These are phyloP conservation scores for Leptosphaerulina australis DNA, from an alignment of 2,329 filamentous ascomycete species.

Conservation along the genomic window DNA sequence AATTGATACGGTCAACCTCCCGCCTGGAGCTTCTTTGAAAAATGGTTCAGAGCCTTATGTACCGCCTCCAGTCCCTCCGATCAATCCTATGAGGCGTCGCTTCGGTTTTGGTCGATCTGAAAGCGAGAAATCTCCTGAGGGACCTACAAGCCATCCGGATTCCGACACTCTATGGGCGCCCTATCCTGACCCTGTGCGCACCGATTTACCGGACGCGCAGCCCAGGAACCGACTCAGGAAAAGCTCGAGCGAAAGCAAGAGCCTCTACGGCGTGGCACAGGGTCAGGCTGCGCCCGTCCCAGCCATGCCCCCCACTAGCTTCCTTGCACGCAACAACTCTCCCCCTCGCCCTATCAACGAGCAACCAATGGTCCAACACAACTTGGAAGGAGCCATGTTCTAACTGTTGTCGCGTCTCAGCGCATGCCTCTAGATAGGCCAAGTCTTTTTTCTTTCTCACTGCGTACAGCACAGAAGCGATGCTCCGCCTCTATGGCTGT, in stretches of 20 bases:
- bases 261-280: conserved; percentile 52
- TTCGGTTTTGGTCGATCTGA: conserved; percentile 50
- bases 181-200: conserved; percentile 46
- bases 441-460: not conserved
- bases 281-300: conserved; percentile 32
- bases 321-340: conserved; percentile 36
- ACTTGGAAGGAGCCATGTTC: conserved; percentile 47
- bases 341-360: conserved; percentile 38
- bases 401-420: conserved; percentile 10
- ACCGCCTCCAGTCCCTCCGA: conserved; percentile 60
- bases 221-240: conserved; percentile 54
- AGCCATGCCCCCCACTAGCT: conserved; percentile 36
- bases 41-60: conserved; percentile 53
- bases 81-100: conserved; percentile 64
- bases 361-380: conserved; percentile 29
- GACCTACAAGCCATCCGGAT: conserved; percentile 49
- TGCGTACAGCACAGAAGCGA: not conserved
- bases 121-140: conserved; percentile 40
- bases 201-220: conserved; percentile 51
- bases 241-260: conserved; percentile 58
- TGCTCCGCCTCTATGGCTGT: not conserved
- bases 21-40: conserved; percentile 60
- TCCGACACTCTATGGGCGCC: conserved; percentile 41
- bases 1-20: conserved; percentile 63
- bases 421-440: not conserved